Conservation (phyloP, 305 asterid species). For the Fraxinus sp. region DNA sequence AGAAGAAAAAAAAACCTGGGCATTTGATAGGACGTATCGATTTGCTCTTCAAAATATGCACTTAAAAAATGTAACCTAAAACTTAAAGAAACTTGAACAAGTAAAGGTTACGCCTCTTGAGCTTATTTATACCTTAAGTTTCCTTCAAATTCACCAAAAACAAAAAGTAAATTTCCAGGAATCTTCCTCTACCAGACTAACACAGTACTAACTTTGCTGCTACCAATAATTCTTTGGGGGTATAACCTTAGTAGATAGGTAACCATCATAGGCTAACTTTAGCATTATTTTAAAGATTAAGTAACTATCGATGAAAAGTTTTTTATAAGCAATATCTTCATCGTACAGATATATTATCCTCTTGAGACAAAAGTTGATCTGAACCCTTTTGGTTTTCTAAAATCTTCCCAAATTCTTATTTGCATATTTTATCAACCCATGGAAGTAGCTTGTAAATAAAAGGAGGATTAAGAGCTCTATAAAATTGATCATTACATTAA, state of each 20-base stretch:
- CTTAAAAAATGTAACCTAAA: not conserved
- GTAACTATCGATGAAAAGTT: not conserved
- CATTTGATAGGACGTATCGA: not conserved
- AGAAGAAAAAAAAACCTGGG: not conserved
- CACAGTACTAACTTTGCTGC: not conserved
- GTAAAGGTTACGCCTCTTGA: not conserved
- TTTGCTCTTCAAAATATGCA: not conserved
- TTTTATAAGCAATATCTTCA: not conserved
- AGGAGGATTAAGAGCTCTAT: not conserved
- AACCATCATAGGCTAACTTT: not conserved
- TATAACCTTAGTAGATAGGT: not conserved
- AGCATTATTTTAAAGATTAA: not conserved
- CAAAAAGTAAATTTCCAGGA: not conserved
- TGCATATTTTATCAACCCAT: not conserved
- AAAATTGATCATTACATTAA: not conserved
- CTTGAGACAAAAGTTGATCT: not conserved
- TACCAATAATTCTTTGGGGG: not conserved
- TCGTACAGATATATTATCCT: not conserved
- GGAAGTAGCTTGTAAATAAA: not conserved
- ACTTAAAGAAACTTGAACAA: not conserved
- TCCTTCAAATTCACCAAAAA: not conserved
- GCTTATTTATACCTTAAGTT: not conserved
- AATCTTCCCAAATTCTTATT: not conserved
- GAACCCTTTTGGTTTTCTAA: not conserved
- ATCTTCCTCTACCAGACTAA: not conserved